A percentile compares a stretch with the other conserved stretches of the same genome.
Evolutionary conservation across 139 green algal genomes (phyloP).

Genomic region (Coelastrella sp.): DNA sequence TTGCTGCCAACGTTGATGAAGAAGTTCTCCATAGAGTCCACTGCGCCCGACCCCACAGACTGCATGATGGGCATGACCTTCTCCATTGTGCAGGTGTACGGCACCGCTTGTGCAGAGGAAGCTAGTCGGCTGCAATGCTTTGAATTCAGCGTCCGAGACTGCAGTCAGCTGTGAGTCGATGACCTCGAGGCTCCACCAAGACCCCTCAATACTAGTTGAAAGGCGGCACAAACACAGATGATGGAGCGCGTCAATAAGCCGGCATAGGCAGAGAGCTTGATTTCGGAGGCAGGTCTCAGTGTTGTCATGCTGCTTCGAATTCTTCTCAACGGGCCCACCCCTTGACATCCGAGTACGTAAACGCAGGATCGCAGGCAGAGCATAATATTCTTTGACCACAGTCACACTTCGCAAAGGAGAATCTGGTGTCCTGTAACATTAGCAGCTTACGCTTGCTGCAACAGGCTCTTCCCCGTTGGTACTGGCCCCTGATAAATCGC

Average conservation of each 20-base stretch:
- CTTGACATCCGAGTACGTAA: too few species aligned
- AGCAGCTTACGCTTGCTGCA: too few species aligned
- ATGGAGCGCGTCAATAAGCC: too few species aligned
- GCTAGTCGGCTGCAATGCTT: background rate
- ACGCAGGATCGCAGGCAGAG: too few species aligned
- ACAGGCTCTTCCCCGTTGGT: too few species aligned
- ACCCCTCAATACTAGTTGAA: too few species aligned
- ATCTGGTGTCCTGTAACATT: too few species aligned
- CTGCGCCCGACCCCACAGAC: background rate
- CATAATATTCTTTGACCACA: too few species aligned
- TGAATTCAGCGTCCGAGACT: background rate
- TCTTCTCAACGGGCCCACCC: background rate
- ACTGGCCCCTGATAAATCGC: too few species aligned
- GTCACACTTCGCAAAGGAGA: too few species aligned
- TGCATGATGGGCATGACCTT: slow-evolving; percentile 15
- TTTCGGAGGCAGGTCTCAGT: background rate
- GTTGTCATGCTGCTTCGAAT: background rate
- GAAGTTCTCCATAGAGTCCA: slow-evolving; percentile 37
- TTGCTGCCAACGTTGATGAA: slow-evolving; percentile 30
- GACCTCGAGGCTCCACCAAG: background rate
- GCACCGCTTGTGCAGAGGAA: background rate
- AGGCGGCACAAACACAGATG: too few species aligned
- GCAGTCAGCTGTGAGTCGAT: background rate
- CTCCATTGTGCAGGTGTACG: background rate
- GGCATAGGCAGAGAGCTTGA: background rate